Base-by-base conservation (phyloP, 2,329 filamentous ascomycete species). In the Fusarium sp. region DNA sequence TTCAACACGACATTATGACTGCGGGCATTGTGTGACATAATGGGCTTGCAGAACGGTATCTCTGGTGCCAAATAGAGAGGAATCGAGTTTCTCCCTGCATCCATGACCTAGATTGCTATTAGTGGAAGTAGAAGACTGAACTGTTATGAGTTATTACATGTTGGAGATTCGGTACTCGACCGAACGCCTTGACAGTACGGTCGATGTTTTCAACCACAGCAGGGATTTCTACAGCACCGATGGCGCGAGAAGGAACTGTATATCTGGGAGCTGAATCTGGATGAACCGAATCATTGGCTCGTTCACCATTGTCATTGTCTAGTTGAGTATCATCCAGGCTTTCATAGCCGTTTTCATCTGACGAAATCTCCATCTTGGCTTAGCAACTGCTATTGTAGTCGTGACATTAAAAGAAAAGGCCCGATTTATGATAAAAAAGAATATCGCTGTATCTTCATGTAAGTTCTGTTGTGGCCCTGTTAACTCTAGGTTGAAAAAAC, bases 1-100 rank as follows among this genome's bases (percentile, higher is more conserved):
- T 94, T 95, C 59, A 99, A 86, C 25, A 98, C 86, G 25, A 98
- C 84, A 78, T 98, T 97, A 78, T 94, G 93, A 15, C 94, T 93
- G 25, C 89, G 83, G 37, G 91, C 89, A 78, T 92, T 93, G 45
- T 91, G 91, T 12, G 95, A 97, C 74, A 92, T 85, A 68, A 97
- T 85, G 14, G 93, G 93, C 74, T 92, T 92, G 76, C 93, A 91
- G 77, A 94, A 90, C 6, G 92, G 91, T 80, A 97, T 94, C 72
- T 94, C 89, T 29, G 93, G 93, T 27, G 93, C 90, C 60, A 98
- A 85, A 75, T 92, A 93, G n/a, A 97, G 83, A 4, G 92, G 92
- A 16, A 90, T 82, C 2, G 87, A 86, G 61, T 85, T 84, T 46
- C 86, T 84, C 5, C 82, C 81, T 15, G 85, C 82, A 59, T 87